Evolutionary conservation across 2,329 filamentous ascomycete genomes (phyloP), one percentile per base, ranked within the genome.

Genomic region (Annulohypoxylon truncatum): DNA sequence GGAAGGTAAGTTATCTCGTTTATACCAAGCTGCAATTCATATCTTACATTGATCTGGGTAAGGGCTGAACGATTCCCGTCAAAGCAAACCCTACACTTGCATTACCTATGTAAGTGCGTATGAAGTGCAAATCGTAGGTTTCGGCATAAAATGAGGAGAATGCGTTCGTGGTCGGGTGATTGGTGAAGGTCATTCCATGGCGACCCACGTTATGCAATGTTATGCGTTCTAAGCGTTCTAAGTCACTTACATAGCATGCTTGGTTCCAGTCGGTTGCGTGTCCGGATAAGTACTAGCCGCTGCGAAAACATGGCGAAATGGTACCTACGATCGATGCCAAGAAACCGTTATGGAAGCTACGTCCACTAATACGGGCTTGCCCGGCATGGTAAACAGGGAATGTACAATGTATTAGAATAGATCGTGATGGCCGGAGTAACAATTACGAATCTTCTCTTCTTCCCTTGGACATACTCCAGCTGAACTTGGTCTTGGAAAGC

Each of bases 351-450:
- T 51, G 59, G 62, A 48, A 62, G 35, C 50, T 18, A 22, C 62
- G 59, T 62, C 46, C 59, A 52, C 58, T 68, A 67, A 60, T 47
- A 60, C 61, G 52, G 46, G 46, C 33, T 58, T 24, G 42, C 18
- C 57, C 52, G 52, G 64, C 46, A 61, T 61, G 53, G 44, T 63
- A 58, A 65, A 61, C 65, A 67, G 61, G 65, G 61, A 64, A 59
- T 38, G 24, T 18, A 33, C 47, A 58, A n/a, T 38, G 38, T 24
- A 24, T 7, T 40, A 38, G 13, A 47, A 10, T 10, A 18, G 35
- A 50, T 52, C 47, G 12, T 59, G 44, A 48, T 20, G 46, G 40
- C 24, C 47, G 35, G 24, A 48, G 10, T 33, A 24, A 38, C n/a
- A 51, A 52, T 24, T 59, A 29, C 48, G 38, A 64, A 44, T 50